Percentiles rank a stretch among this genome's conserved stretches.
phyloP scores from a whole-genome alignment of 176 grass and related monocot species.

The Neostapfia colusana region DNA sequence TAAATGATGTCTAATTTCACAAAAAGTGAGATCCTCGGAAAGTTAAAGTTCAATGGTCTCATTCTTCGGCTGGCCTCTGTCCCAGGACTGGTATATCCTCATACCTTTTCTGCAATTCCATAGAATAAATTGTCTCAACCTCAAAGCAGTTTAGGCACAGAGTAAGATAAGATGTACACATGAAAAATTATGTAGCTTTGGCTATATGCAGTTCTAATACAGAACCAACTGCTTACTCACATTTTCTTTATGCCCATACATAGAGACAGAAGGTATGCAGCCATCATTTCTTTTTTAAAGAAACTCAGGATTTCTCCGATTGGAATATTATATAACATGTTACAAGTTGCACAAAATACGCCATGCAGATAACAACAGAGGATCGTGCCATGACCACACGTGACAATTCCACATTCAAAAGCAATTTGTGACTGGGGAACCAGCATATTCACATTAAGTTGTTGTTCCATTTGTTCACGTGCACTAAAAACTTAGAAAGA shows the following conservation, averaged over 20 bases:
- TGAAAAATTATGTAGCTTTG: not conserved
- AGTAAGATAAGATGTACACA: not conserved
- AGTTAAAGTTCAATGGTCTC: conserved; percentile 12
- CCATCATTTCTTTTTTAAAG: no score
- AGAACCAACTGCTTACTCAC: not conserved
- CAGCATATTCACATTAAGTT: no score
- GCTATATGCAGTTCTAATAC: not conserved
- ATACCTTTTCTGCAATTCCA: conserved; percentile 67
- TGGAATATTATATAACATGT: no score
- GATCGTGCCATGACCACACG: no score
- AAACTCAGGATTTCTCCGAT: no score
- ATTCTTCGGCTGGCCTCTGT: conserved; percentile 76
- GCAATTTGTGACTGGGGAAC: no score
- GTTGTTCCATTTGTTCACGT: no score
- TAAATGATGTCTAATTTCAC: conserved; percentile 16
- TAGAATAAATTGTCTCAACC: conserved; percentile 17
- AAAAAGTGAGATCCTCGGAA: not conserved
- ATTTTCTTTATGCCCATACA: not conserved
- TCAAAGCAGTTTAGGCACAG: not conserved
- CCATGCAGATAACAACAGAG: no score
- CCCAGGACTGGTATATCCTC: conserved; percentile 80
- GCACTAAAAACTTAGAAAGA: no score
- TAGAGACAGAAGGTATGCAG: no score
- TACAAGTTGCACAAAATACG: no score
- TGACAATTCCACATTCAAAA: no score